Conservation (phyloP, 495 filamentous ascomycete genomes). For the Hypoxylon fuscum region DNA sequence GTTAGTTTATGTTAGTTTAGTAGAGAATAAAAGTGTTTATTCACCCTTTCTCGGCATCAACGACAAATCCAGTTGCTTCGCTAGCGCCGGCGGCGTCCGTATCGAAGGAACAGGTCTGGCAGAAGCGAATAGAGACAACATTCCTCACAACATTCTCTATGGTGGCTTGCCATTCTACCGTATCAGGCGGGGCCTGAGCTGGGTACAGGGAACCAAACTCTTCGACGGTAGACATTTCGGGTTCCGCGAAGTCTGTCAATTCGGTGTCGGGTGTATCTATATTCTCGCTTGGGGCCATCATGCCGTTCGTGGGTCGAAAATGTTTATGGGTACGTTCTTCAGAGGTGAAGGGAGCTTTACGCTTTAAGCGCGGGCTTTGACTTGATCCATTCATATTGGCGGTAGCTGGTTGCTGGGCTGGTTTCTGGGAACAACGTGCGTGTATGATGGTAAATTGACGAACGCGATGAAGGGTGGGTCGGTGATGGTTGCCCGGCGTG, state of each 20-base stretch:
- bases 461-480: slow-evolving; percentile 2
- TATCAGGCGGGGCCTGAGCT: slow-evolving; percentile 72
- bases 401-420: slow-evolving; percentile 19
- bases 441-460: slow-evolving; percentile 14
- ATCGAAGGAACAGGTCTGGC: slow-evolving; percentile 97
- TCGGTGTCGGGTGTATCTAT: slow-evolving; percentile 59
- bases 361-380: slow-evolving; percentile 55
- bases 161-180: slow-evolving; percentile 95
- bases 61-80: slow-evolving; percentile 97
- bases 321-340: slow-evolving; percentile 60
- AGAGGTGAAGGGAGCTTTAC: slow-evolving; percentile 53
- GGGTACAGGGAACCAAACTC: slow-evolving; percentile 47
- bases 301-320: slow-evolving; percentile 56
- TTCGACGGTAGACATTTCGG: slow-evolving; percentile 51
- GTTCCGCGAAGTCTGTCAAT: slow-evolving; percentile 33
- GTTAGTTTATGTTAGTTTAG: too few relatives aligned
- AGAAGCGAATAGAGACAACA: slow-evolving; percentile 98
- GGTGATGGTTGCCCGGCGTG: neutral
- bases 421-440: slow-evolving; percentile 10
- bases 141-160: slow-evolving; percentile 92
- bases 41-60: slow-evolving; percentile 93
- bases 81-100: slow-evolving; percentile 92
- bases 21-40: slow-evolving; percentile 38
- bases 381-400: slow-evolving; percentile 53
- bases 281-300: slow-evolving; percentile 57